phyloP scores from a whole-genome alignment of 371 early-diverging fungal species.

The Haplosporangium sp. region DNA sequence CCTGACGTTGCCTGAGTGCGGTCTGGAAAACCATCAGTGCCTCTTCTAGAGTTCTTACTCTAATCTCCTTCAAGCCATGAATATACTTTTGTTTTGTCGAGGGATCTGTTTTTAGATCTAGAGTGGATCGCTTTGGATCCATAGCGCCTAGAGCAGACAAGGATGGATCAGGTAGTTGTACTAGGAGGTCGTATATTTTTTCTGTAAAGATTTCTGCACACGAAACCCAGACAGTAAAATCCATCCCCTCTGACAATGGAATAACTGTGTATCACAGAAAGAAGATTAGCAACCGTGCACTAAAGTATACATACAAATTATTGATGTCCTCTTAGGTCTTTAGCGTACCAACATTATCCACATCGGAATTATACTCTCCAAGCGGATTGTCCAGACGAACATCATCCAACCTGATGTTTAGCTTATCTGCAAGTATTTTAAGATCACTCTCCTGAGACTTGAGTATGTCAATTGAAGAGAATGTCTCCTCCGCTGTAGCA shows the following conservation, averaged over 20 bases:
- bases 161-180: constrained; percentile 45
- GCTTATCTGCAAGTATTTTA: constrained; percentile 1
- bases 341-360: constrained; percentile 8
- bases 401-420: constrained; percentile 2
- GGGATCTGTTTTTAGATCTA: constrained; percentile 70
- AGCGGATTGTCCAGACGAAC: not conserved
- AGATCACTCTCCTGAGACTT: constrained; percentile 9
- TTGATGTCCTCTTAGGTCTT: not conserved
- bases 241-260: constrained; percentile 62
- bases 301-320: too few species aligned
- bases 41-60: constrained; percentile 70
- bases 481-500: not conserved
- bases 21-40: constrained; percentile 69
- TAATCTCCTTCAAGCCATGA: constrained; percentile 68
- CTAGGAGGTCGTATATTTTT: constrained; percentile 84
- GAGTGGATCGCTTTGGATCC: constrained; percentile 58
- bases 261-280: constrained; percentile 41
- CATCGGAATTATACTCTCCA: not conserved
- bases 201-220: constrained; percentile 90
- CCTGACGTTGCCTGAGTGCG: constrained; percentile 72
- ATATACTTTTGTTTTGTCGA: constrained; percentile 70
- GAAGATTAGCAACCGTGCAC: not conserved
- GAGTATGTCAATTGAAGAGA: not conserved
- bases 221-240: constrained; percentile 79
- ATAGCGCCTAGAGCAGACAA: not conserved